Base-by-base conservation (phyloP, 805 yeast species). In the Helenozyma baotianmanensis region DNA sequence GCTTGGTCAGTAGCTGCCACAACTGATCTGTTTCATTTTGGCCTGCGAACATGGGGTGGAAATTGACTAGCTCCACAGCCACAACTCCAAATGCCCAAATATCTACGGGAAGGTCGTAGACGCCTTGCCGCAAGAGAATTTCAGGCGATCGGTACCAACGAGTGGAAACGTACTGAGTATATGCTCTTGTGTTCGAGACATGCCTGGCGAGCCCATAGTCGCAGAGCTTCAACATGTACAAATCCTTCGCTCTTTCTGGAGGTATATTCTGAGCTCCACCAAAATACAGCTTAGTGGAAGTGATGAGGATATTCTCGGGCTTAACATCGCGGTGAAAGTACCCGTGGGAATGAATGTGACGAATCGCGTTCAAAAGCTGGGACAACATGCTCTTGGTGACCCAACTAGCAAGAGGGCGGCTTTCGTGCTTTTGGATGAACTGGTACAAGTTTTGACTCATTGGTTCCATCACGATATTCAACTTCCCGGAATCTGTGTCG, bases 101-200 rank as follows among this genome's bases (percentile, higher is more conserved):
- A 60, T 84, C 95, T 23, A 82, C 72, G 2, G 92, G 87, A 40
- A 60, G 72, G 0, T 86, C 74, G 50, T 84, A 81, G 47, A 57
- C 62, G 4, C 69, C 70, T 42, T 74, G 78, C 44, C 90, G 69
- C 36, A 84, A 60, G 28, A 84, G 62, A 14, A 84, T 81, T 53
- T 84, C 95, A 0, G 95, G 95, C 0, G 90, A 76, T 42, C 95
- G 65, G 50, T 84, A 84, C 95, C 95, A 84, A 48, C 95, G 71
- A 0, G 95, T 84, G 0, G 90, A 78, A 6, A 84, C 86, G 45
- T 84, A 84, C 2, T 82, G 78, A 0, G 94, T 84, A 49, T 75
- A 83, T 1, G 76, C 76, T 36, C 65, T 68, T 17, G 53, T 57
- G 50, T 76, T 74, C 28, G 64, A 58, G 9, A 73, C 62, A 38